Conservation (phyloP, 768 basidiomycete genomes). For the Collybia nuda region DNA sequence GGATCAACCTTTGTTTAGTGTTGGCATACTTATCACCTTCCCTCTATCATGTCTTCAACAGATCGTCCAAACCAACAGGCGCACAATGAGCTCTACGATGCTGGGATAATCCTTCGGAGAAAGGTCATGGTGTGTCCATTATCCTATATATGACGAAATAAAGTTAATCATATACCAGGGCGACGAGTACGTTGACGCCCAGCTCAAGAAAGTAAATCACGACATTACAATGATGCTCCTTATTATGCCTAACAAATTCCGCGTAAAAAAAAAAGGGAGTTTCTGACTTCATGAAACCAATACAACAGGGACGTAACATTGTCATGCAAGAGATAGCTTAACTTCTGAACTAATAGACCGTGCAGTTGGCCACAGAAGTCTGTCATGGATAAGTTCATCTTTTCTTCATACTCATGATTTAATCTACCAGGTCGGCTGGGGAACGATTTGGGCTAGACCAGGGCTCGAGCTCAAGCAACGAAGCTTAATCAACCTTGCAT, state of each 20-base stretch:
- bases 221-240: too few relatives aligned
- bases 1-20: neutral
- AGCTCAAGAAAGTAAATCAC: conserved; percentile 30
- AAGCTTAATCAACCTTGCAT: conserved; percentile 42
- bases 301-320: conserved; percentile 33
- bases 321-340: neutral
- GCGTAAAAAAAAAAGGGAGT: conserved; percentile 28
- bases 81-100: conserved; percentile 40
- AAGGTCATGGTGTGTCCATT: conserved; percentile 36
- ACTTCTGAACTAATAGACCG: neutral
- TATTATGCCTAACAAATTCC: neutral
- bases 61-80: conserved; percentile 29
- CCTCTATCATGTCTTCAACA: conserved; percentile 18
- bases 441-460: conserved; percentile 43
- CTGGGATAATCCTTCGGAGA: conserved; percentile 38
- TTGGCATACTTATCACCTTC: neutral
- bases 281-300: conserved; percentile 46
- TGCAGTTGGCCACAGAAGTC: conserved; percentile 39
- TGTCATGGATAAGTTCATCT: neutral
- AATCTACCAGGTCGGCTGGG: conserved; percentile 37
- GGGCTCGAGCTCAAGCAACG: conserved; percentile 46
- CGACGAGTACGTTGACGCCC: conserved; percentile 41
- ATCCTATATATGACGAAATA: neutral
- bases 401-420: neutral
- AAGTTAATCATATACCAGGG: conserved; percentile 25